These are phyloP conservation scores for Rhizophlyctis rosea DNA, from an alignment of 192 early-diverging fungal genomes.

Conservation along the genomic window DNA sequence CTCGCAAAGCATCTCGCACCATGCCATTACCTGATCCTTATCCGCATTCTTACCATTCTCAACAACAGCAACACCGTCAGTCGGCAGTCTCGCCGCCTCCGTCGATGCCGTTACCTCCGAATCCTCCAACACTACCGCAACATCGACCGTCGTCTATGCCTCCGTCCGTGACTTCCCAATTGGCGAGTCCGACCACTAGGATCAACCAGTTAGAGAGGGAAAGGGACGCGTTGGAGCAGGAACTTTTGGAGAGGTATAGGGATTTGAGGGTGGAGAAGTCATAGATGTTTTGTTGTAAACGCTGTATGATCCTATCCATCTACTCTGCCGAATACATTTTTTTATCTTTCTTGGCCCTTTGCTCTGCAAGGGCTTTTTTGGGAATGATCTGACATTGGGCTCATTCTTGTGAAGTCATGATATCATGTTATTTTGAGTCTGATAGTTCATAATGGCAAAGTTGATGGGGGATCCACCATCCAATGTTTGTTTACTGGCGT, in stretches of 20 bases:
- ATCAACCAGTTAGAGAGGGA: slow-evolving; percentile 2
- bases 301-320: no score
- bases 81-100: neutral
- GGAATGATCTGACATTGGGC: no score
- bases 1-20: neutral
- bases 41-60: neutral
- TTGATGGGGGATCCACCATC: no score
- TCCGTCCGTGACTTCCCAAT: neutral
- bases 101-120: neutral
- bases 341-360: no score
- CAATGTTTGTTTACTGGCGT: no score
- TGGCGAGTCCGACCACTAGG: neutral
- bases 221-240: slow-evolving; percentile 7
- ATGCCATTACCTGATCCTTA: neutral
- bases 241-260: slow-evolving; percentile 2
- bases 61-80: no score
- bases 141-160: neutral
- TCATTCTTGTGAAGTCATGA: no score
- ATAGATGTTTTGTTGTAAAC: no score
- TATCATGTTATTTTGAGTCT: no score
- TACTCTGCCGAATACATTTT: no score
- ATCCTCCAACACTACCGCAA: neutral
- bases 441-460: no score
- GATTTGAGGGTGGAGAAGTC: neutral
- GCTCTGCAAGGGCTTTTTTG: no score